These are phyloP conservation scores for Waltergamsia citrina DNA, from an alignment of 2,329 filamentous ascomycete species.

Conservation along the genomic window DNA sequence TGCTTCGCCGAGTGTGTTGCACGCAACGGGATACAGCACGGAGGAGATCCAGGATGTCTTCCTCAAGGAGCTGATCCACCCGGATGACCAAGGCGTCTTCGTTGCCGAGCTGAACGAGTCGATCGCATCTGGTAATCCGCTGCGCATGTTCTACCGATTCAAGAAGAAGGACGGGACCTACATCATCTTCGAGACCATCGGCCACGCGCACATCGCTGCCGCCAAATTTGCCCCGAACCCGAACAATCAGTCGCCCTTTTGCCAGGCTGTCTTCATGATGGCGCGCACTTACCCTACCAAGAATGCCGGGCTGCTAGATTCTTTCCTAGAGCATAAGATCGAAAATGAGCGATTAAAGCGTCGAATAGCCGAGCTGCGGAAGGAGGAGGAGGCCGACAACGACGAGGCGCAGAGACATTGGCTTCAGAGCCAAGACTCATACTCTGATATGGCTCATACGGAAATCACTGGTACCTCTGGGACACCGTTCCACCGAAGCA, in stretches of 20 bases:
- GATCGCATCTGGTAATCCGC: constrained; percentile 67
- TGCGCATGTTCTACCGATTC: constrained; percentile 83
- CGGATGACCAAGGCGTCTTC: constrained; percentile 76
- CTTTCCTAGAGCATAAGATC: constrained; percentile 92
- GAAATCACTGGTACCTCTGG: constrained; percentile 29
- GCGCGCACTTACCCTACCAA: constrained; percentile 82
- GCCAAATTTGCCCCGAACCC: constrained; percentile 55
- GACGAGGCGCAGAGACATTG: constrained; percentile 56
- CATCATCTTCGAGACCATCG: constrained; percentile 81
- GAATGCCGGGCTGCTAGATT: constrained; percentile 77
- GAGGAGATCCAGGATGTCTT: constrained; percentile 65
- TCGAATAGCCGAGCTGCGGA: constrained; percentile 74
- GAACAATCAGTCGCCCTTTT: constrained; percentile 59
- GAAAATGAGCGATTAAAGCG: constrained; percentile 84
- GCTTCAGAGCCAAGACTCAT: constrained; percentile 46
- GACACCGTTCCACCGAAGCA: constrained; percentile 17
- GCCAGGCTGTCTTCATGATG: constrained; percentile 90
- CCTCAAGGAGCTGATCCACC: constrained; percentile 75
- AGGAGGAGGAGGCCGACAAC: constrained; percentile 75
- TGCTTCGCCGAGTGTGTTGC: constrained; percentile 68
- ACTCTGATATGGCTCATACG: constrained; percentile 42
- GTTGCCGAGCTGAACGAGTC: constrained; percentile 83
- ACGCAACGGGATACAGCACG: constrained; percentile 65
- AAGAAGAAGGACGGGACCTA: constrained; percentile 64
- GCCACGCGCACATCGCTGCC: constrained; percentile 77